phyloP scores from a whole-genome alignment of 352 stramenopile species.

The Pythium dissotocum region DNA sequence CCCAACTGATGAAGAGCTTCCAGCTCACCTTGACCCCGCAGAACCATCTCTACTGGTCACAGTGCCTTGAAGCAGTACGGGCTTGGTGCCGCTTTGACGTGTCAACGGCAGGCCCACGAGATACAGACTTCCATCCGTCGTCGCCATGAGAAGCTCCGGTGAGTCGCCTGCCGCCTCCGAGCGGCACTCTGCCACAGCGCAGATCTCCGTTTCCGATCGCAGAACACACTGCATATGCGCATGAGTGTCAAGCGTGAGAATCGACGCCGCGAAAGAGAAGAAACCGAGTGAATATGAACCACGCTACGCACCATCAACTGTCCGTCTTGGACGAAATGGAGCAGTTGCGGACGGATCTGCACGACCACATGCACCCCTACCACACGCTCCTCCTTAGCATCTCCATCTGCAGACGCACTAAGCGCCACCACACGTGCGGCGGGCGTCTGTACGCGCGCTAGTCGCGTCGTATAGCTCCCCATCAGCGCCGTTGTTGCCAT shows the following conservation, averaged over 20 bases:
- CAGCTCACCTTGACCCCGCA: background rate
- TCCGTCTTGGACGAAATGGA: slow-evolving; percentile 52
- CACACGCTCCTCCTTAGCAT: background rate
- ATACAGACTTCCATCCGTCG: slow-evolving; percentile 49
- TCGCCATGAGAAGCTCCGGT: slow-evolving; percentile 36
- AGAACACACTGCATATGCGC: slow-evolving; percentile 40
- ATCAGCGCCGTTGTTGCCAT: background rate
- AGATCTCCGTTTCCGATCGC: slow-evolving; percentile 40
- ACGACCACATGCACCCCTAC: slow-evolving; percentile 27
- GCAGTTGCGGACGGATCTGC: slow-evolving; percentile 45
- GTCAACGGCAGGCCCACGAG: slow-evolving; percentile 24
- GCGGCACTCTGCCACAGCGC: slow-evolving; percentile 26
- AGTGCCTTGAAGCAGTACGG: background rate
- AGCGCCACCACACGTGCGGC: slow-evolving; percentile 36
- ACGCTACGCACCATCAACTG: slow-evolving; percentile 37
- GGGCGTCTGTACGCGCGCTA: slow-evolving; percentile 44
- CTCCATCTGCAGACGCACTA: background rate
- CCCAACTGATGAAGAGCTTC: background rate
- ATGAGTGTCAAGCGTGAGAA: background rate
- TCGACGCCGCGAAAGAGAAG: background rate
- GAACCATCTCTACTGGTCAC: background rate
- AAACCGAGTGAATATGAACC: background rate
- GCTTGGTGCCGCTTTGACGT: slow-evolving; percentile 2
- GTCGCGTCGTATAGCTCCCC: slow-evolving; percentile 25
- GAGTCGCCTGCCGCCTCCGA: background rate